phyloP scores from a whole-genome alignment of 352 stramenopile genomes.

The Pythium rishiriense region DNA sequence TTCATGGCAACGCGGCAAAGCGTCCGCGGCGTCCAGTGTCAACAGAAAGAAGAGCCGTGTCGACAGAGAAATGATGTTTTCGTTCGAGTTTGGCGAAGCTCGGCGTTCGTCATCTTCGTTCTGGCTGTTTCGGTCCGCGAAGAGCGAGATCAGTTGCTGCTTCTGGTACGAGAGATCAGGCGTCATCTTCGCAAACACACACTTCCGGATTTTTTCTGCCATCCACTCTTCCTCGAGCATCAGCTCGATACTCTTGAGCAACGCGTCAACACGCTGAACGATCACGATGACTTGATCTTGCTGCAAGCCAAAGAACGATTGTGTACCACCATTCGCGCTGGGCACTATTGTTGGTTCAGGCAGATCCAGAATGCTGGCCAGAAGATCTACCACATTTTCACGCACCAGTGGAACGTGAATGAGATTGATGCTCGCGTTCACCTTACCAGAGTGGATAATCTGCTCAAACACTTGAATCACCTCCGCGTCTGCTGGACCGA shows the following conservation, averaged over 20 bases:
- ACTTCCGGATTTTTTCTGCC: constrained; percentile 80
- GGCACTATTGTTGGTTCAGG: constrained; percentile 72
- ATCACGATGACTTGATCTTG: constrained; percentile 79
- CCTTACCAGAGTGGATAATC: constrained; percentile 49
- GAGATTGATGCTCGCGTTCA: constrained; percentile 66
- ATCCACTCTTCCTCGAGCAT: constrained; percentile 90
- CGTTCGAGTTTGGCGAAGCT: constrained; percentile 71
- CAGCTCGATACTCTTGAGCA: constrained; percentile 82
- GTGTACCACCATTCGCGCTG: constrained; percentile 32
- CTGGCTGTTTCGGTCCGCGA: constrained; percentile 68
- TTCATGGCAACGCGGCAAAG: constrained; percentile 81
- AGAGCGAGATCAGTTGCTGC: constrained; percentile 71
- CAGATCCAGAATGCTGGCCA: constrained; percentile 82
- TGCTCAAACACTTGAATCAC: constrained; percentile 69
- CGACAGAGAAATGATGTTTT: constrained; percentile 75
- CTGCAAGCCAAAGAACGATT: constrained; percentile 52
- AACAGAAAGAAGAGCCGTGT: constrained; percentile 84
- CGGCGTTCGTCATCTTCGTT: constrained; percentile 43
- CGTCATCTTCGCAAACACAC: constrained; percentile 73
- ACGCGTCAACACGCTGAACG: constrained; percentile 70
- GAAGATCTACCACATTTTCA: constrained; percentile 83
- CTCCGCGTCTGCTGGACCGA: constrained; percentile 68
- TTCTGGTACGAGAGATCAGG: constrained; percentile 80
- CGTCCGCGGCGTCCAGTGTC: constrained; percentile 81
- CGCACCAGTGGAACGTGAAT: constrained; percentile 73